Conservation (phyloP, 2,329 filamentous ascomycete species). For the Trichoderma sp. region DNA sequence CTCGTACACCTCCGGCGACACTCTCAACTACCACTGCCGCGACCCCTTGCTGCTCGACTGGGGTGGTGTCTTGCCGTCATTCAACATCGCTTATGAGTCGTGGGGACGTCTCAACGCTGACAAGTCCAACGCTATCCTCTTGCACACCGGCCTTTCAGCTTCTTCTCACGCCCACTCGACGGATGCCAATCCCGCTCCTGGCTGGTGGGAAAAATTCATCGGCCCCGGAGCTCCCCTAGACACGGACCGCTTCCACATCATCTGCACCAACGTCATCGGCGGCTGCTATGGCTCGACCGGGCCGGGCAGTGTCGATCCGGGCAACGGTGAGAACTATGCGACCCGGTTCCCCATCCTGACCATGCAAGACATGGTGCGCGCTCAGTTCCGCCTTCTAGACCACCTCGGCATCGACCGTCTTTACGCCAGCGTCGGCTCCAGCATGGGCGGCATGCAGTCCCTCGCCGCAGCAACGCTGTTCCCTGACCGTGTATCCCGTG, state of each 20-base stretch:
- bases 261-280: constrained; percentile 95
- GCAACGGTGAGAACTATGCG: constrained; percentile 83
- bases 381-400: constrained; percentile 88
- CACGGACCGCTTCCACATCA: constrained; percentile 86
- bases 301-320: constrained; percentile 82
- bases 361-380: constrained; percentile 95
- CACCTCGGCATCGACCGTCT: constrained; percentile 71
- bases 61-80: constrained; percentile 87
- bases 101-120: constrained; percentile 82
- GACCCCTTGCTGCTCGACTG: constrained; percentile 84
- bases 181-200: constrained; percentile 77
- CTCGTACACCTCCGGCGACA: constrained; percentile 87
- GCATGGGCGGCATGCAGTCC: constrained; percentile 98
- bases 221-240: constrained; percentile 81
- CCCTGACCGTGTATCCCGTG: constrained; percentile 73
- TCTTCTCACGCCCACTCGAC: constrained; percentile 96
- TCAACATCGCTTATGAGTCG: constrained; percentile 87
- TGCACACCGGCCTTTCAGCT: constrained; percentile 94
- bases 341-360: constrained; percentile 95
- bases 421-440: constrained; percentile 89
- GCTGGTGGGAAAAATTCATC: constrained; percentile 99
- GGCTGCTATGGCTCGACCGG: constrained; percentile 96
- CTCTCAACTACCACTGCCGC: constrained; percentile 70
- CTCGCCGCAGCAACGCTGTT: constrained; percentile 83
- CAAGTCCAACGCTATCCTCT: constrained; percentile 82